Evolutionary conservation across 2,329 filamentous ascomycete species (phyloP).

Genomic region (Aspergillus intermedius): DNA sequence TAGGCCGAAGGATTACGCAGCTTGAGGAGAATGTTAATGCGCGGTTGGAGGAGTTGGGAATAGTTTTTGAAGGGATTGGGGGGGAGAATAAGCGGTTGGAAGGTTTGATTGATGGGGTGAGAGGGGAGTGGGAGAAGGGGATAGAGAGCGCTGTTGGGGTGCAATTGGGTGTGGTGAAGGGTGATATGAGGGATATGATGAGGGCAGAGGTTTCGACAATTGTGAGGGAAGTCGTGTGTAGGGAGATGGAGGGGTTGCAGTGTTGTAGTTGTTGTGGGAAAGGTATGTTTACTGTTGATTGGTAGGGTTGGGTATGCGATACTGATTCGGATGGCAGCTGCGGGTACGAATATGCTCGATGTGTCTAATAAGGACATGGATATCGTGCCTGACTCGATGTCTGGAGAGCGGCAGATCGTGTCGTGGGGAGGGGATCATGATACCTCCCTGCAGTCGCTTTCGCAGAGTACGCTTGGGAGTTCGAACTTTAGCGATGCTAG

Average conservation of each 20-base stretch:
- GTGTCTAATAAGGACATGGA: background rate
- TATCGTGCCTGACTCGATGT: conserved; percentile 14
- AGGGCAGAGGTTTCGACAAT: background rate
- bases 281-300: no score
- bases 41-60: no score
- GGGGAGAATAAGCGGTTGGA: background rate
- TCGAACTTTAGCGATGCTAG: background rate
- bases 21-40: background rate
- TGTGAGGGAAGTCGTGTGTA: background rate
- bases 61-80: background rate
- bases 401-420: background rate
- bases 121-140: background rate
- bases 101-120: no score
- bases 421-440: background rate
- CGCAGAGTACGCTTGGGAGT: conserved; percentile 11
- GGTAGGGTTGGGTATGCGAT: no score
- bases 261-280: no score
- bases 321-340: no score
- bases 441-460: background rate
- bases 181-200: background rate
- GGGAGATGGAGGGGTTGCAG: background rate
- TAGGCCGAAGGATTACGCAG: background rate
- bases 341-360: background rate
- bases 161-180: background rate
- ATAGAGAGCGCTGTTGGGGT: conserved; percentile 1